Base-by-base conservation (phyloP, 2,329 filamentous ascomycete species). In the Didymellaceae sp. region DNA sequence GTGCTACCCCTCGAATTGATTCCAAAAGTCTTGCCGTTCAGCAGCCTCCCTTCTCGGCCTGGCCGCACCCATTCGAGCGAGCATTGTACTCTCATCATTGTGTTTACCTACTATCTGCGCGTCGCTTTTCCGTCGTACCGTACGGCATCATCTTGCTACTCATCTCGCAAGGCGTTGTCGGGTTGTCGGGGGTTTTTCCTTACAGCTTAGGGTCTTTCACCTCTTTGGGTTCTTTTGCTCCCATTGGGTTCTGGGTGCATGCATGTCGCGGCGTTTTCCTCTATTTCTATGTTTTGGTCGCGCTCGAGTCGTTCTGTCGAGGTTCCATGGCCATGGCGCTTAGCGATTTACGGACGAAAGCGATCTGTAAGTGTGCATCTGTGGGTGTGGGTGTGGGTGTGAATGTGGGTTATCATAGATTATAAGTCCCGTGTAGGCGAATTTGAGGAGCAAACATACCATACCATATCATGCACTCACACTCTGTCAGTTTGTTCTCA, bases 391-490 rank as follows among this genome's bases (percentile, higher is more conserved):
- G 13, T 22, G 21, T 11, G 18, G 32, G 18, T 5, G 31, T 18
- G 3, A 18, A 17, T 33, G n/a, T 8, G 7, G 30, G 5, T 16
- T 20, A 31, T 37, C 30, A 52, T 16, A 6, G 39, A 25, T 38
- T 32, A 38, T 52, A 52, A 52, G 48, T 52, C 48, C 48, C 42
- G 32, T 39, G 48, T 33, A 52, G 48, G 42, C 48, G 35, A 35
- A 35, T 18, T 11, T 18, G 30, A 45, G 34, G 30, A n/a, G 14
- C 16, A 6, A 10, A 14, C 6, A 33, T 6, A 5, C 32, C 5
- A 13, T 10, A 13, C 5, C 8, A 6, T n/a, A 13, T 2, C 32
- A 34, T 34, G n/a, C n/a, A n/a, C n/a, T n/a, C n/a, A n/a, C n/a
- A n/a, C n/a, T n/a, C n/a, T n/a, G n/a, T n/a, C n/a, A n/a, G n/a